A percentile compares a stretch with the other conserved stretches of the same genome.
Conservation (phyloP, 1,139 yeast genomes). For the Candida pseudocylindracea region DNA sequence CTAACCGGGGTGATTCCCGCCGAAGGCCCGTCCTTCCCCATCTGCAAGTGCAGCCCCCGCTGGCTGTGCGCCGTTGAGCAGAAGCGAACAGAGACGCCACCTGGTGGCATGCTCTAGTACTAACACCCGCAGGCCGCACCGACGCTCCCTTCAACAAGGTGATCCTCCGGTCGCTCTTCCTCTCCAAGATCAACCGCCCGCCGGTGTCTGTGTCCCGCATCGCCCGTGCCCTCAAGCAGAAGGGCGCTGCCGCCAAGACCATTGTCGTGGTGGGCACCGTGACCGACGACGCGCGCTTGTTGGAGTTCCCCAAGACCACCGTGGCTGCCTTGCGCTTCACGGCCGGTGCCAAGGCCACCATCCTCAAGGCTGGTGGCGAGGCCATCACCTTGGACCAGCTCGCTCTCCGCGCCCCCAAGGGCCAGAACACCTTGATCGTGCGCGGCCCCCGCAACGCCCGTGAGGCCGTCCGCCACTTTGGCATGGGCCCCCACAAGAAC, state of each 20-base stretch:
- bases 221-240: constrained; percentile 58
- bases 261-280: constrained; percentile 98
- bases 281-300: constrained; percentile 91
- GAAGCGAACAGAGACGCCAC: constrained; percentile 23
- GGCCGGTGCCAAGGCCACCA: constrained; percentile 96
- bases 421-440: constrained; percentile 92
- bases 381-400: constrained; percentile 97
- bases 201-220: constrained; percentile 94
- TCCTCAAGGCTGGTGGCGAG: constrained; percentile 98
- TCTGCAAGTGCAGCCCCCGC: too few species aligned
- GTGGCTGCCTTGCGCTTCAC: constrained; percentile 99
- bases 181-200: constrained; percentile 98
- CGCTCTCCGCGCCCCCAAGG: constrained; percentile 98
- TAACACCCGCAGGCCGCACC: constrained; percentile 57
- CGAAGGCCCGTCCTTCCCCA: too few species aligned
- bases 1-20: too few species aligned
- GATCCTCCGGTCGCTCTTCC: constrained; percentile 81
- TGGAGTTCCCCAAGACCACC: constrained; percentile 88
- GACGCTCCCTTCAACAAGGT: constrained; percentile 98
- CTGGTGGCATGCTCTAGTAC: too few species aligned
- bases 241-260: constrained; percentile 80
- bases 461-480: constrained; percentile 99
- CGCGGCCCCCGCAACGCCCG: constrained; percentile 99
- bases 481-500: constrained; percentile 98
- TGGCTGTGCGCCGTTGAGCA: constrained; percentile 15